These are phyloP conservation scores for Teratosphaeriaceae sp. DNA, from an alignment of 2,329 filamentous ascomycete genomes.

Conservation along the genomic window DNA sequence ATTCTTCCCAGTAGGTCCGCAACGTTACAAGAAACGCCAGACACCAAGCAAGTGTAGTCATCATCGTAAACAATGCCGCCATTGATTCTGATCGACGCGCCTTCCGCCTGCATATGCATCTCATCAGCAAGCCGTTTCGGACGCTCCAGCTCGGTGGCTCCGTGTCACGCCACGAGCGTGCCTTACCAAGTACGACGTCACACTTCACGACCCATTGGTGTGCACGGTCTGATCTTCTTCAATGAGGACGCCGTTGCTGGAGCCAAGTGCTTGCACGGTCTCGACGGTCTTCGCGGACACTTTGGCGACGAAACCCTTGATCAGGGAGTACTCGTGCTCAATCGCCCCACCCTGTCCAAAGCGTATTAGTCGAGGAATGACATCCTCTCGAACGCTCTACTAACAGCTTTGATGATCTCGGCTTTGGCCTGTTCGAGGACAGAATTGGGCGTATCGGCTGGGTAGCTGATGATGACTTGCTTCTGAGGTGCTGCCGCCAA, in stretches of 20 bases:
- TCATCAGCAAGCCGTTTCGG: no score
- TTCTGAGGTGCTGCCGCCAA: slow-evolving; percentile 44
- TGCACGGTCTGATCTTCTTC: slow-evolving; percentile 68
- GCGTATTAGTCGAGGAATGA: not conserved
- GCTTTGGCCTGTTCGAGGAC: slow-evolving; percentile 66
- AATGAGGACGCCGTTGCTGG: slow-evolving; percentile 56
- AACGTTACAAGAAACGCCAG: no score
- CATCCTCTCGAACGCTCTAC: not conserved
- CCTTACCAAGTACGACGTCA: slow-evolving; percentile 1
- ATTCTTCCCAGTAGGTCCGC: no score
- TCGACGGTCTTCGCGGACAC: slow-evolving; percentile 64
- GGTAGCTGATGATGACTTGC: slow-evolving; percentile 72
- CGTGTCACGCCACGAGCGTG: slow-evolving; percentile 1
- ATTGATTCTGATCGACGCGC: no score
- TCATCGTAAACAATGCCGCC: no score
- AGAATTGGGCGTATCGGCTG: slow-evolving; percentile 58
- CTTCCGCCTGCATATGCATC: no score
- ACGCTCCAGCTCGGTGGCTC: not conserved
- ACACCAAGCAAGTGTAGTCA: no score
- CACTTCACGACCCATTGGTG: slow-evolving; percentile 10
- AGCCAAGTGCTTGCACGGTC: slow-evolving; percentile 57
- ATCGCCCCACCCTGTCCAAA: slow-evolving; percentile 57
- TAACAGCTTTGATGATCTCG: slow-evolving; percentile 56
- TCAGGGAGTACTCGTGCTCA: slow-evolving; percentile 41
- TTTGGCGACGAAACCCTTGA: slow-evolving; percentile 40